phyloP scores from a whole-genome alignment of 192 early-diverging fungal genomes.

The Glomus cerebriforme region DNA sequence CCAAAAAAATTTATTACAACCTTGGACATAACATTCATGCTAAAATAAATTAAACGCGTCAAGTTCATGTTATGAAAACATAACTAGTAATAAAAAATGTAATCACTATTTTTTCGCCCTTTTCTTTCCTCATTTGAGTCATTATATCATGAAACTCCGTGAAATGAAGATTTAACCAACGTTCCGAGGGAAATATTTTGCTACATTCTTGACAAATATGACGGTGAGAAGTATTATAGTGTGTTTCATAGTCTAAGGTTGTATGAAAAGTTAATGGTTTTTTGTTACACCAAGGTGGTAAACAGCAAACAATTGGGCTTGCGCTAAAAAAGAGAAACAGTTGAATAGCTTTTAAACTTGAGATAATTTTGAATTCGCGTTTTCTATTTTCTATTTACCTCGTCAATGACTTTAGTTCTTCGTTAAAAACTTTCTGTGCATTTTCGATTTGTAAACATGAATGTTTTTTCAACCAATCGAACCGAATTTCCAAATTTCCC shows the following conservation, averaged over 20 bases:
- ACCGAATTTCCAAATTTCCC: conserved; percentile 38
- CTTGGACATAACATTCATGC: conserved; percentile 57
- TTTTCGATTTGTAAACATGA: not conserved
- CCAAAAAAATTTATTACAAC: conserved; percentile 45
- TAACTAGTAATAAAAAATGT: not conserved
- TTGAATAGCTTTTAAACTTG: not conserved
- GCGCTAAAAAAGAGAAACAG: not conserved
- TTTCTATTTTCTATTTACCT: conserved; percentile 6
- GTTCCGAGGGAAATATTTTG: conserved; percentile 49
- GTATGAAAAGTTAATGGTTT: conserved; percentile 37
- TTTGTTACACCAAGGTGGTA: conserved; percentile 8
- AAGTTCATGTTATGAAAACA: not conserved
- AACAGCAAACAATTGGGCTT: conserved; percentile 33
- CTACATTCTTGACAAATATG: conserved; percentile 50
- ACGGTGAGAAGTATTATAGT: conserved; percentile 54
- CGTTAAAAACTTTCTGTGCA: not conserved
- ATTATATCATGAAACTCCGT: conserved; percentile 53
- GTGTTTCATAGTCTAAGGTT: conserved; percentile 46
- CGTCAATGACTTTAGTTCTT: conserved; percentile 1
- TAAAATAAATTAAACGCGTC: conserved; percentile 19
- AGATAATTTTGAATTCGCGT: not conserved
- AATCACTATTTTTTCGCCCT: conserved; percentile 54
- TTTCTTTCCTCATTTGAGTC: conserved; percentile 45
- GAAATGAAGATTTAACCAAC: conserved; percentile 53
- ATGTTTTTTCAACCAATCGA: conserved; percentile 36